A percentile compares a stretch with the other conserved stretches of the same genome.
Conservation (phyloP, 75 land plant genomes). For the Pseudotsuga menziesii region DNA sequence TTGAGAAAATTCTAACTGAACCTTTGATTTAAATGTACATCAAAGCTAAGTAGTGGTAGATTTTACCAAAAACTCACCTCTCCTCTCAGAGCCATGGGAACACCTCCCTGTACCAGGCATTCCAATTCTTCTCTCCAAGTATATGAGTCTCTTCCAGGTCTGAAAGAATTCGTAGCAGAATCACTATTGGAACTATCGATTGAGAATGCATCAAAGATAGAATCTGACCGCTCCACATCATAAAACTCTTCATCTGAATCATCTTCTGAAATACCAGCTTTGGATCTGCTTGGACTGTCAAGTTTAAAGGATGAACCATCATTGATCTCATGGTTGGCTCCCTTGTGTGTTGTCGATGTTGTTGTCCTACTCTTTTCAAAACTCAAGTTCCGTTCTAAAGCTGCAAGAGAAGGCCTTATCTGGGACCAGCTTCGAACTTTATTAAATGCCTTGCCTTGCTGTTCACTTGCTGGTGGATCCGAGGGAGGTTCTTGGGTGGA, state of each 20-base stretch:
- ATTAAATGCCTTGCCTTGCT: conserved; percentile 14
- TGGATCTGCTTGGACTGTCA: background rate
- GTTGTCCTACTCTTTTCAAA: conserved; percentile 41
- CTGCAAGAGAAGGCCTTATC: conserved; percentile 57
- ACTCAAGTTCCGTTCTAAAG: conserved; percentile 68
- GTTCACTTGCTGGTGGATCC: too few relatives aligned
- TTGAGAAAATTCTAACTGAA: too few relatives aligned
- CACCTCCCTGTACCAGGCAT: conserved; percentile 77
- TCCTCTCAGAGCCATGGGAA: conserved; percentile 94
- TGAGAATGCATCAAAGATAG: conserved; percentile 28
- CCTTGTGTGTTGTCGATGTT: background rate
- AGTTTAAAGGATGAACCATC: conserved; percentile 11
- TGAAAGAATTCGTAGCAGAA: conserved; percentile 1
- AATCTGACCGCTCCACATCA: conserved; percentile 65
- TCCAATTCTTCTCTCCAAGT: conserved; percentile 82
- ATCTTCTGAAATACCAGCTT: conserved; percentile 39
- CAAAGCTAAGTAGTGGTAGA: too few relatives aligned
- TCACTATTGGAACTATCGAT: conserved; percentile 17
- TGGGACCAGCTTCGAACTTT: conserved; percentile 56
- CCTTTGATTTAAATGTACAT: too few relatives aligned
- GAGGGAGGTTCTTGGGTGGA: conserved; percentile 7
- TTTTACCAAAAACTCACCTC: conserved; percentile 42
- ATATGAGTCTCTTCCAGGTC: conserved; percentile 16
- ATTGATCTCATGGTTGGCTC: background rate
- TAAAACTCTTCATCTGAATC: conserved; percentile 91